A percentile compares a stretch with the other conserved stretches of the same genome.
These are phyloP conservation scores for Daldinia loculata DNA, from an alignment of 495 filamentous ascomycete genomes.

Conservation along the genomic window DNA sequence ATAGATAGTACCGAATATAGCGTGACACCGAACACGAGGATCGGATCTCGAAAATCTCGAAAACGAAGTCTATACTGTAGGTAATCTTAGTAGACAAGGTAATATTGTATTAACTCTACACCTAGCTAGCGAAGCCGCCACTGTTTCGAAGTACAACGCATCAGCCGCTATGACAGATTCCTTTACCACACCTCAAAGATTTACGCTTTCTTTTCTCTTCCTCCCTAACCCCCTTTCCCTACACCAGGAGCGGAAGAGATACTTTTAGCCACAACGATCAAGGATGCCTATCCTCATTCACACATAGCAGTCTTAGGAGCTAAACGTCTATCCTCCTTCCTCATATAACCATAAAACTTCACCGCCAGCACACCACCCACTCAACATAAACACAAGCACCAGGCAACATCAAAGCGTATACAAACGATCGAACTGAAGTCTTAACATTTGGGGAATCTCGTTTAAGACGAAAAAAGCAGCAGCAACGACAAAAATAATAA, in stretches of 20 bases:
- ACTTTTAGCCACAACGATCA: background rate
- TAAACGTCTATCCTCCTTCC: background rate
- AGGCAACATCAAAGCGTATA: background rate
- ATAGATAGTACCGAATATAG: background rate
- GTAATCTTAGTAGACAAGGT: background rate
- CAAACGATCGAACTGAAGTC: slow-evolving; percentile 17
- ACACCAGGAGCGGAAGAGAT: background rate
- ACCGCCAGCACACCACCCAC: background rate
- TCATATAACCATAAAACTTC: background rate
- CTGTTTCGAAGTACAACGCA: background rate
- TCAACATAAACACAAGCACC: background rate
- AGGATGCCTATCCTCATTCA: background rate
- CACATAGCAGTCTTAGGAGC: too few relatives aligned
- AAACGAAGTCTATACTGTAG: background rate
- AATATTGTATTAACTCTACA: background rate
- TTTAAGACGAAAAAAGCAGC: slow-evolving; percentile 10
- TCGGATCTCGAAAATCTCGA: too few relatives aligned
- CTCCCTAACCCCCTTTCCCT: background rate
- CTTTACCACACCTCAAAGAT: too few relatives aligned
- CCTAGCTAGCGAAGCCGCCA: too few relatives aligned
- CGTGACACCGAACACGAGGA: background rate
- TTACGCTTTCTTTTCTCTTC: background rate
- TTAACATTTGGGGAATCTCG: slow-evolving; percentile 38
- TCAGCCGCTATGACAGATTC: background rate
- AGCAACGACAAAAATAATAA: slow-evolving; percentile 8